Conservation (phyloP, 2,329 filamentous ascomycete genomes). For the Neofusicoccum parvum region DNA sequence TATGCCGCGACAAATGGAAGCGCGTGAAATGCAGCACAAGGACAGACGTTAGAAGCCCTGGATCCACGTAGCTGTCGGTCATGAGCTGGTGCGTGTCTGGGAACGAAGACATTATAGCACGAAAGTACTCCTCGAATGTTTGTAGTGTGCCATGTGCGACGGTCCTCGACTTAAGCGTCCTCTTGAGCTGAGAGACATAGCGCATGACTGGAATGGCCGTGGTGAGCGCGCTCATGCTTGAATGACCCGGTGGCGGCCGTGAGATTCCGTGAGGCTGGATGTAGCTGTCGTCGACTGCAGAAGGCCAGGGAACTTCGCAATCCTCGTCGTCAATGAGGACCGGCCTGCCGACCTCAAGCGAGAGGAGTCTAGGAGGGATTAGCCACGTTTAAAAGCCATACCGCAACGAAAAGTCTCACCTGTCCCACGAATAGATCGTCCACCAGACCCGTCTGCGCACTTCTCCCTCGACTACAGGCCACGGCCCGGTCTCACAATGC, state of each 20-base stretch:
- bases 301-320: conserved; percentile 81
- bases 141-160: conserved; percentile 69
- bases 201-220: conserved; percentile 81
- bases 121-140: conserved; percentile 82
- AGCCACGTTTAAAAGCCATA: background rate
- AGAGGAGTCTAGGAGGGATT: conserved; percentile 60
- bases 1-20: conserved; percentile 86
- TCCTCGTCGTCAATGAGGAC: conserved; percentile 84
- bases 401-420: conserved; percentile 49
- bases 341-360: conserved; percentile 79
- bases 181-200: conserved; percentile 72
- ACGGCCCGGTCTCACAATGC: conserved; percentile 72
- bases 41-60: conserved; percentile 72
- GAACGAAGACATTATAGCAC: conserved; percentile 72
- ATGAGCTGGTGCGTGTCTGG: conserved; percentile 72
- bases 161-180: conserved; percentile 66
- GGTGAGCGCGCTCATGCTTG: conserved; percentile 66
- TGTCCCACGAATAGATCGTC: conserved; percentile 88
- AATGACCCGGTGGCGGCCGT: conserved; percentile 38
- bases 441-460: conserved; percentile 91
- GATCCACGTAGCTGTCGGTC: conserved; percentile 69
- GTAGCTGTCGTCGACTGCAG: conserved; percentile 77
- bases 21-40: conserved; percentile 79
- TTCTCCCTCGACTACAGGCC: conserved; percentile 76
- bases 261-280: conserved; percentile 58